Evolutionary conservation across 2,329 filamentous ascomycete genomes (phyloP), one percentile per base, ranked within the genome.

Genomic region (Emmonsiellopsis sp.): DNA sequence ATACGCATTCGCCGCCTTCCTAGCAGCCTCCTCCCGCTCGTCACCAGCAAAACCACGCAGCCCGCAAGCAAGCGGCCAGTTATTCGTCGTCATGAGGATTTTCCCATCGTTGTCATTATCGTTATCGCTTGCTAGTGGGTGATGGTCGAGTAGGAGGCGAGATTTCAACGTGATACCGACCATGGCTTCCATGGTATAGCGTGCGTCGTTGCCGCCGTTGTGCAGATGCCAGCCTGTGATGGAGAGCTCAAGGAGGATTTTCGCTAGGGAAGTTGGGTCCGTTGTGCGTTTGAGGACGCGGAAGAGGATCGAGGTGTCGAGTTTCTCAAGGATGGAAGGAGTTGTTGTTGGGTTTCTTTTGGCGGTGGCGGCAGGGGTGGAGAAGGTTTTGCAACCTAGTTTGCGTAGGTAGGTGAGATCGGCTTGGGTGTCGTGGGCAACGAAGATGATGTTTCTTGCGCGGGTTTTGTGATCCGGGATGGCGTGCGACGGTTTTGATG

Each of bases 201-300:
- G 79, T 0, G 90, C 89, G 65, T 95, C 90, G 59, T 95, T 95
- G 1, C 90, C 80, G 0, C 85, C 90, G 63, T 95, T 95, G 69
- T 95, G 90, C n/a, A 92, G 74, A 60, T 86, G 76, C 68, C 75
- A 80, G 42, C 76, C 80, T 0, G 71, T 62, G 7, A 94, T 79
- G 2, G 79, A 79, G 31, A 95, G 73, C 5, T 85, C 77, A 5
- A 69, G 63, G 26, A 95, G 78, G 11, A 94, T 76, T 5, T 61
- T 72, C 0, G 72, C 73, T 1, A 97, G 77, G 1, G 78, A 79
- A 11, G 78, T 76, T 3, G 75, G 66, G 2, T 85, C 73, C 0
- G 65, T 61, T 20, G 79, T 76, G 11, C 77, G 74, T 34, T 76
- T 77, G 63, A 85, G 78, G 11, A 81, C 79, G 56, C 83, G 82